phyloP scores from a whole-genome alignment of 2,329 filamentous ascomycete genomes.

The Fusarium subtropicale region DNA sequence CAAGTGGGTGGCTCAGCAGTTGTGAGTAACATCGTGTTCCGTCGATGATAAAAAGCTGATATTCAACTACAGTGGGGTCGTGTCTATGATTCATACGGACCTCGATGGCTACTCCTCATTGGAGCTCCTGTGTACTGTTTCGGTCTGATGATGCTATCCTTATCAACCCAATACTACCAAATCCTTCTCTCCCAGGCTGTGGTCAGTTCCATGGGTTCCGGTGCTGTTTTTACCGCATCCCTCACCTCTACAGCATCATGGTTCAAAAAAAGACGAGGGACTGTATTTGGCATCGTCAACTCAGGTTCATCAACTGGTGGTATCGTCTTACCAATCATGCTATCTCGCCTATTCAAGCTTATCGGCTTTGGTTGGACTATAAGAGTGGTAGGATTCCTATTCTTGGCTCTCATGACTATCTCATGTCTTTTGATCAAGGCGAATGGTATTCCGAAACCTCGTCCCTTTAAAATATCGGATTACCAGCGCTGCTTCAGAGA shows the following conservation, averaged over 20 bases:
- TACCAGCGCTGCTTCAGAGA: background rate
- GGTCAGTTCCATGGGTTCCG: fast-evolving
- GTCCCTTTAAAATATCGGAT: fast-evolving
- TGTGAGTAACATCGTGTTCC: fast-evolving
- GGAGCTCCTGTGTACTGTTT: background rate
- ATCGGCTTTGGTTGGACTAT: background rate
- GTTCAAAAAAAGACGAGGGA: background rate
- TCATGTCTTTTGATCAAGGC: background rate
- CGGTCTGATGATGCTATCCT: background rate
- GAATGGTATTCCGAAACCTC: fast-evolving
- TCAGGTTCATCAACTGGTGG: background rate
- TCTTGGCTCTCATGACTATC: background rate
- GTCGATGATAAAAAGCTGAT: fast-evolving
- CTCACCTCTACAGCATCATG: background rate
- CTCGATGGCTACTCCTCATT: background rate
- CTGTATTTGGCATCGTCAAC: background rate
- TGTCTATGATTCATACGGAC: background rate
- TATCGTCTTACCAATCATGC: background rate
- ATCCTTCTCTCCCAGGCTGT: background rate
- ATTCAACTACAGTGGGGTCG: background rate
- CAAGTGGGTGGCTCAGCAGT: background rate
- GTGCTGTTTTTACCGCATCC: fast-evolving
- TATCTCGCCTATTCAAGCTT: fast-evolving
- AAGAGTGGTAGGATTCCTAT: background rate
- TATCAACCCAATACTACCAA: background rate